Percentiles rank a stretch among this genome's conserved stretches.
Conservation (phyloP, 2,329 filamentous ascomycete species). For the Calonectria hongkongensis region DNA sequence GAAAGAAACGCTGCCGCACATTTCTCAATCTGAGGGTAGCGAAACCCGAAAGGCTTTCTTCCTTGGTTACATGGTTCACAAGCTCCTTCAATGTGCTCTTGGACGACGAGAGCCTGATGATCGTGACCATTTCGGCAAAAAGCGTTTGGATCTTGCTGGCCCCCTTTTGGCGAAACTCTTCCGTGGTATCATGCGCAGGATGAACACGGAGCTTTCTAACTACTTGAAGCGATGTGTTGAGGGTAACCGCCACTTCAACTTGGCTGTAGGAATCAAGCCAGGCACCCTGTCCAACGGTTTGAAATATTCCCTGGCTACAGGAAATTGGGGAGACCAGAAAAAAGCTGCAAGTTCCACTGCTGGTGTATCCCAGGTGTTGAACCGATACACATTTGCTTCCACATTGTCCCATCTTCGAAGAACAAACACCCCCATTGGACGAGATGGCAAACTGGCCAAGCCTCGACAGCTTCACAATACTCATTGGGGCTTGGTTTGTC, state of each 20-base stretch:
- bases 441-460: conserved; percentile 98
- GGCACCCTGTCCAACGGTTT: conserved; percentile 94
- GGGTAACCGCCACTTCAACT: conserved; percentile 89
- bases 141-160: conserved; percentile 95
- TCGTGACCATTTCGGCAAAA: conserved; percentile 99
- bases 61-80: conserved; percentile 98
- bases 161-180: conserved; percentile 97
- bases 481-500: conserved; percentile 98
- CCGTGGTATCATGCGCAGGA: conserved; percentile 90
- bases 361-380: conserved; percentile 98
- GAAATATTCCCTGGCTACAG: conserved; percentile 97
- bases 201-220: conserved; percentile 92
- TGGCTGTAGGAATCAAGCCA: conserved; percentile 92
- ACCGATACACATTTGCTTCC: conserved; percentile 97
- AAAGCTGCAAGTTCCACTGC: conserved; percentile 96
- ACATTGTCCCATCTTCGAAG: conserved; percentile 96
- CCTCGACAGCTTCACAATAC: conserved; percentile 98
- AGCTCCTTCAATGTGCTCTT: conserved; percentile 93
- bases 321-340: conserved; percentile 99
- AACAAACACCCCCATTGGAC: conserved; percentile 97
- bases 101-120: conserved; percentile 96
- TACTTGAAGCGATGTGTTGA: conserved; percentile 96
- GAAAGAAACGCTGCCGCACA: conserved; percentile 97
- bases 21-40: conserved; percentile 94
- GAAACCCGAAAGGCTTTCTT: conserved; percentile 99